These are phyloP conservation scores for Cladosporium sphaerospermum DNA, from an alignment of 2,329 filamentous ascomycete genomes.

Conservation along the genomic window DNA sequence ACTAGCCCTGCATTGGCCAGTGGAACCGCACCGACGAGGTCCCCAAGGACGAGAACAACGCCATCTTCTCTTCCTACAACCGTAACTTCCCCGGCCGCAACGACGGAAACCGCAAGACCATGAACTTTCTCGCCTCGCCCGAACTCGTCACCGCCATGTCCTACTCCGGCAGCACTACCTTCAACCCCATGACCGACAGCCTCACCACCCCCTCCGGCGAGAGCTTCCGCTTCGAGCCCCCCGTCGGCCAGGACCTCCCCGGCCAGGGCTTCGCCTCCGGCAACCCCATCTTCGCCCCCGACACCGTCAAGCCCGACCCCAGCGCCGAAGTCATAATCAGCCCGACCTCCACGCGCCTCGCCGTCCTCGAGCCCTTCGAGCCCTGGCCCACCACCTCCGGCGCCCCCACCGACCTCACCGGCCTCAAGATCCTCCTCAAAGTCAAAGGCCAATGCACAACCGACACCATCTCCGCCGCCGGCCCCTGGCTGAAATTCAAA, in stretches of 20 bases:
- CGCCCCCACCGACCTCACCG: slow-evolving; percentile 55
- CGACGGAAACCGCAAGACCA: slow-evolving; percentile 90
- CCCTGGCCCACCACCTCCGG: slow-evolving; percentile 58
- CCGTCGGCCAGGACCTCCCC: slow-evolving; percentile 54
- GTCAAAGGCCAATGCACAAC: slow-evolving; percentile 97
- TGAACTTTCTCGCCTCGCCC: slow-evolving; percentile 97
- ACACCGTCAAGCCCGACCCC: slow-evolving; percentile 65
- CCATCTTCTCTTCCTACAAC: slow-evolving; percentile 96
- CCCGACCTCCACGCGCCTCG: slow-evolving; percentile 82
- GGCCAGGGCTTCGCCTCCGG: slow-evolving; percentile 75
- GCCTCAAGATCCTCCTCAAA: slow-evolving; percentile 86
- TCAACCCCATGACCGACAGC: slow-evolving; percentile 89
- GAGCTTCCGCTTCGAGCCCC: slow-evolving; percentile 76
- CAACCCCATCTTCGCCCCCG: slow-evolving; percentile 66
- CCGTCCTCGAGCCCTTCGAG: slow-evolving; percentile 82
- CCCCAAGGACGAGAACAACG: slow-evolving; percentile 78
- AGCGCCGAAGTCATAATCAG: slow-evolving; percentile 68
- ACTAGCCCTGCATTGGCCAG: slow-evolving; percentile 65
- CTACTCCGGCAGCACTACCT: slow-evolving; percentile 85
- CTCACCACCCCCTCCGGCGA: slow-evolving; percentile 73
- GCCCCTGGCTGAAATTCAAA: slow-evolving; percentile 98
- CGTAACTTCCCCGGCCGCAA: slow-evolving; percentile 97
- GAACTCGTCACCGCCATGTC: slow-evolving; percentile 96
- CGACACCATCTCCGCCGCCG: slow-evolving; percentile 94
- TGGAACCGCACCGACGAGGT: slow-evolving; percentile 90